phyloP scores from a whole-genome alignment of 2,329 filamentous ascomycete genomes.

The Beauveria sp. region DNA sequence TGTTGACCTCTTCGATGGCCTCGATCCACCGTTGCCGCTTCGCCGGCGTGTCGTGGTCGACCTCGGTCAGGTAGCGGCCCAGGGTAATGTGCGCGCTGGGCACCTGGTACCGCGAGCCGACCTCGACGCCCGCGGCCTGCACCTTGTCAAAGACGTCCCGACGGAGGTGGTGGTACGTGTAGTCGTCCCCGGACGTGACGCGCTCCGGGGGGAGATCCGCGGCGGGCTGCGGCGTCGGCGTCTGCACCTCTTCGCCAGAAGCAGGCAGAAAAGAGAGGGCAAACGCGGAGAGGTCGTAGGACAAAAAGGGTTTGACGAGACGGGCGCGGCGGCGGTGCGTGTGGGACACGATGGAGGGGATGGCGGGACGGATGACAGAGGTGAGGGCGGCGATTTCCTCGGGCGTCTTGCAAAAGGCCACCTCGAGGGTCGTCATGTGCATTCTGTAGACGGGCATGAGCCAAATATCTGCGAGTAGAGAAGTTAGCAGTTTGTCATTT shows the following conservation, averaged over 20 bases:
- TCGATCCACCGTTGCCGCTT: conserved; percentile 59
- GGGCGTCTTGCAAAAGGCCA: conserved; percentile 70
- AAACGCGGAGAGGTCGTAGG: conserved; percentile 77
- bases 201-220: conserved; percentile 25
- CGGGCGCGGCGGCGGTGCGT: conserved; percentile 61
- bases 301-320: conserved; percentile 74
- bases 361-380: conserved; percentile 43
- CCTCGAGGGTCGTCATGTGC: conserved; percentile 79
- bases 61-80: conserved; percentile 64
- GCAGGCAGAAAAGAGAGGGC: conserved; percentile 84
- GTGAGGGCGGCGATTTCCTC: conserved; percentile 60
- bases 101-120: conserved; percentile 77
- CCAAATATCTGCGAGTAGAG: conserved; percentile 58
- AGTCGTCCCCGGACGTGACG: conserved; percentile 50
- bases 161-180: conserved; percentile 86
- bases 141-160: conserved; percentile 64
- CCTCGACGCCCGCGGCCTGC: conserved; percentile 53
- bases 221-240: conserved; percentile 30
- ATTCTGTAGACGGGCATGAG: conserved; percentile 71
- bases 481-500: too few relatives aligned
- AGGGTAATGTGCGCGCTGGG: conserved; percentile 87
- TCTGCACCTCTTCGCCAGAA: conserved; percentile 45
- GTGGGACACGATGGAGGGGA: conserved; percentile 57
- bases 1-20: conserved; percentile 69
- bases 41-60: conserved; percentile 52